These are phyloP conservation scores for Elaeis guineensis DNA, from an alignment of 176 grass and related monocot genomes.

Conservation along the genomic window DNA sequence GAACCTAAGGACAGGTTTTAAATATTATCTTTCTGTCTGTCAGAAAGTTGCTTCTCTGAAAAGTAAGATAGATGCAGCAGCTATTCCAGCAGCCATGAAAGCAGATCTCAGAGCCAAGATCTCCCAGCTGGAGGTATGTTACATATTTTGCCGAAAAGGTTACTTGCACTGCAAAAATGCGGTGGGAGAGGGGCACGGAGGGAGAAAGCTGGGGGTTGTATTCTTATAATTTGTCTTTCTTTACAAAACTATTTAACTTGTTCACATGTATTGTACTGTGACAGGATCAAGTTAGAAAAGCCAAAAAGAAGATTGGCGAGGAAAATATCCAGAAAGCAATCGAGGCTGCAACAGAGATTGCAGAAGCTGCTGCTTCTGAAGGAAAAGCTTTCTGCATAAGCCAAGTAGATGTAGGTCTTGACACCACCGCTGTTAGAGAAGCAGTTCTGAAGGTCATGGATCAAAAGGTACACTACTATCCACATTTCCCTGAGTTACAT, in stretches of 20 bases:
- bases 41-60: conserved; percentile 91
- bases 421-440: conserved; percentile 71
- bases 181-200: neutral
- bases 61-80: conserved; percentile 58
- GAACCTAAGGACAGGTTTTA: neutral
- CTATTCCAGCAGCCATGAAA: conserved; percentile 78
- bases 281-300: conserved; percentile 80
- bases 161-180: neutral
- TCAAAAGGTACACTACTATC: conserved; percentile 31
- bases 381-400: conserved; percentile 51
- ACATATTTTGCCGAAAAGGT: neutral
- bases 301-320: conserved; percentile 84
- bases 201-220: neutral
- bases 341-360: conserved; percentile 43
- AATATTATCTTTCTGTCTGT: conserved; percentile 9
- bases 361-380: conserved; percentile 60
- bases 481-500: neutral
- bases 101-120: conserved; percentile 69
- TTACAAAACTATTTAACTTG: neutral
- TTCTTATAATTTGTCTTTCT: conserved; percentile 4
- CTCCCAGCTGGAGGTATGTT: conserved; percentile 68
- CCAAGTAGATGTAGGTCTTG: conserved; percentile 63
- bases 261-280: neutral
- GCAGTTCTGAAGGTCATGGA: conserved; percentile 75
- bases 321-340: conserved; percentile 82